Evolutionary conservation across 2,329 filamentous ascomycete genomes (phyloP).

Genomic region (Fusarium scirpi): DNA sequence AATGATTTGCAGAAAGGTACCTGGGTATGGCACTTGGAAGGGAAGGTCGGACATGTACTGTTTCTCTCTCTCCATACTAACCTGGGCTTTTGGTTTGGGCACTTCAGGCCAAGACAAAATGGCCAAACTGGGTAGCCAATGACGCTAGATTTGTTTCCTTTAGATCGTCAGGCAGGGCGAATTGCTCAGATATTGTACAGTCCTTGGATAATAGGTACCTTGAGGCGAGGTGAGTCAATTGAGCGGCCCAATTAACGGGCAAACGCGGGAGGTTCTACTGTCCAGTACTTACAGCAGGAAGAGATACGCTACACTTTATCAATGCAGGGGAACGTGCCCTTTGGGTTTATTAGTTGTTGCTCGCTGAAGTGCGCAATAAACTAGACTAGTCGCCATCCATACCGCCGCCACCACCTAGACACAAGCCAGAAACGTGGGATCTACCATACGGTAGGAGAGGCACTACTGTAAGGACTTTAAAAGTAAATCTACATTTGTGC

Average conservation of each 20-base stretch:
- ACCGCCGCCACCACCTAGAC: conserved; percentile 15
- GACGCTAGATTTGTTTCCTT: conserved; percentile 43
- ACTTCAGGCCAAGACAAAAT: conserved; percentile 35
- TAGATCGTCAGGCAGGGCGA: conserved; percentile 45
- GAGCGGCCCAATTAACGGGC: conserved; percentile 37
- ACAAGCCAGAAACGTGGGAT: conserved; percentile 15
- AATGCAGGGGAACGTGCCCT: conserved; percentile 29
- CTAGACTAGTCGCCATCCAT: neutral
- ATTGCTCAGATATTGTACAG: conserved; percentile 42
- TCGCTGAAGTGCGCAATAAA: conserved; percentile 19
- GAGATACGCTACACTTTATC: neutral
- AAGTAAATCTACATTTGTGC: neutral
- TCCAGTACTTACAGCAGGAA: neutral
- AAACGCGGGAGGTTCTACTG: conserved; percentile 20
- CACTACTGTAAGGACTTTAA: conserved; percentile 9
- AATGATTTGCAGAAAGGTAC: conserved; percentile 27
- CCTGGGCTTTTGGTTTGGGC: conserved; percentile 1
- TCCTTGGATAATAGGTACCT: conserved; percentile 30
- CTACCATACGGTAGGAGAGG: neutral
- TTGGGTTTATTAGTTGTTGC: neutral
- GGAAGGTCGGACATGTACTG: conserved; percentile 8
- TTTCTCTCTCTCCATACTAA: conserved; percentile 1
- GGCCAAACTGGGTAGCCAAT: conserved; percentile 43
- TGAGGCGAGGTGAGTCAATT: conserved; percentile 22
- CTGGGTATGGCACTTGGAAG: conserved; percentile 1